These are phyloP conservation scores for Cordyceps farinosa DNA, from an alignment of 2,329 filamentous ascomycete species.

Conservation along the genomic window DNA sequence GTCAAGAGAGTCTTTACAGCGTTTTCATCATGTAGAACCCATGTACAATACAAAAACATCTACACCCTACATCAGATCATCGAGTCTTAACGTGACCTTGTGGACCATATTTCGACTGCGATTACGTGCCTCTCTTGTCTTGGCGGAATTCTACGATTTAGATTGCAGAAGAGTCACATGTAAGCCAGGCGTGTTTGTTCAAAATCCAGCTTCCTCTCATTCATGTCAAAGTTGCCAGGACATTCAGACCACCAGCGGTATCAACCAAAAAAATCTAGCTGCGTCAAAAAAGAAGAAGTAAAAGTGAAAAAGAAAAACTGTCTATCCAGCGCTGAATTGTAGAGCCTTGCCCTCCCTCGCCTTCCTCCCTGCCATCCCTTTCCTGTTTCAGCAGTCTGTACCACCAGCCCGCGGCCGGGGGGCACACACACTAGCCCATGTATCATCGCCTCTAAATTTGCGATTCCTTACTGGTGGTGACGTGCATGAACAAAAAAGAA, in stretches of 20 bases:
- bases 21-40: constrained; percentile 2
- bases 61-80: background rate
- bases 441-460: no score
- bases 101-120: no score
- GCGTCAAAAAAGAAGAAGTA: constrained; percentile 13
- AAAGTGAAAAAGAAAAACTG: constrained; percentile 19
- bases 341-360: background rate
- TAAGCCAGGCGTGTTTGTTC: background rate
- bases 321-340: constrained; percentile 14
- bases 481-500: constrained; percentile 18
- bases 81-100: no score
- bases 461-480: no score
- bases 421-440: no score
- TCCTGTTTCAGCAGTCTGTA: background rate
- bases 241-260: constrained; percentile 4
- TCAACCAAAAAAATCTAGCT: constrained; percentile 23
- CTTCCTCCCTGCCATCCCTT: background rate
- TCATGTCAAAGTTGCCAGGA: constrained; percentile 3
- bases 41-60: constrained; percentile 10
- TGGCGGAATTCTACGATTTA: no score
- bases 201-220: constrained; percentile 4
- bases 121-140: no score
- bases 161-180: background rate
- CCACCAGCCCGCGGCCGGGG: background rate
- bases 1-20: background rate